Conservation (phyloP, 306 rosid genomes). For the Lagenaria siceraria region DNA sequence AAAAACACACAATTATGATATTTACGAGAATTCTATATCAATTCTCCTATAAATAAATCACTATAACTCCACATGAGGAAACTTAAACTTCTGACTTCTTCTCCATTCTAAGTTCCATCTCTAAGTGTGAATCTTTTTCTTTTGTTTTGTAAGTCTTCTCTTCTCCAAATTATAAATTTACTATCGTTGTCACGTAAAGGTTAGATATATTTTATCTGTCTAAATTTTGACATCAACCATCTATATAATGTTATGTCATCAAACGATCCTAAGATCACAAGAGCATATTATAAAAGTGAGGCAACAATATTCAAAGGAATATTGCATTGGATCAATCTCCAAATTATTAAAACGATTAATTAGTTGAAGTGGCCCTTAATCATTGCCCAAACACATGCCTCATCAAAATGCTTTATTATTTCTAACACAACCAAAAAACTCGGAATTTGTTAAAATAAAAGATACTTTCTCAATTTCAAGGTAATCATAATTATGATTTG, state of each 20-base stretch:
- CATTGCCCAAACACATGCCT: not conserved
- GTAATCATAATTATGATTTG: not conserved
- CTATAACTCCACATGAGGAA: too few relatives aligned
- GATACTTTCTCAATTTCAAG: not conserved
- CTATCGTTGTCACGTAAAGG: too few relatives aligned
- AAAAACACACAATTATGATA: too few relatives aligned
- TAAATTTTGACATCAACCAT: too few relatives aligned
- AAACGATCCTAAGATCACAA: not conserved
- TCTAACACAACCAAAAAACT: not conserved
- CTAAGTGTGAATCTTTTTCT: too few relatives aligned
- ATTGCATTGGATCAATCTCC: not conserved
- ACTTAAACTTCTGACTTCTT: too few relatives aligned
- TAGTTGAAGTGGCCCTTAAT: not conserved
- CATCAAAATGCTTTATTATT: not conserved
- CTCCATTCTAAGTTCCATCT: too few relatives aligned
- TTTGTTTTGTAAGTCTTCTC: too few relatives aligned
- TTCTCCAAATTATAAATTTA: too few relatives aligned
- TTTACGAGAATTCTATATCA: too few relatives aligned
- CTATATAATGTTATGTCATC: not conserved
- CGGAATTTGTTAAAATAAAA: not conserved
- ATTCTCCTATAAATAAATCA: too few relatives aligned
- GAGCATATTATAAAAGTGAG: not conserved
- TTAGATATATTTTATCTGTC: too few relatives aligned
- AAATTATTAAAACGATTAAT: not conserved
- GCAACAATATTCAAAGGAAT: not conserved